phyloP scores from a whole-genome alignment of 208 protist species.

The Trichomonas gallinae region DNA sequence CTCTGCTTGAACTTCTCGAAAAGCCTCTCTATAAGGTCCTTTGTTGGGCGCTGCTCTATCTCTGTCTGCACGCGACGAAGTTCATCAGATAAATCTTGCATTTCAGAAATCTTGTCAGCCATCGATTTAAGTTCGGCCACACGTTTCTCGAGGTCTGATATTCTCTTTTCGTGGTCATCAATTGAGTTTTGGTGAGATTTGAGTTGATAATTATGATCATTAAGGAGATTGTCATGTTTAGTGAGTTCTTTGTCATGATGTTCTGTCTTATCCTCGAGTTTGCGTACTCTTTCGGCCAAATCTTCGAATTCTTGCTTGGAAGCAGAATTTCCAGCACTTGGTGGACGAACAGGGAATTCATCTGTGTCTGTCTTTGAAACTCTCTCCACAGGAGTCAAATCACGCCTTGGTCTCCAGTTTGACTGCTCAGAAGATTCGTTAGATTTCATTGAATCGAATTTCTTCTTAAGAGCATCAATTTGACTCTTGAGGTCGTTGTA shows the following conservation, averaged over 20 bases:
- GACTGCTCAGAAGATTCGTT: background rate
- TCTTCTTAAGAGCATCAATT: background rate
- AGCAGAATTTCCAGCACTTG: background rate
- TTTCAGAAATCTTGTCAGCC: background rate
- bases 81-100: background rate
- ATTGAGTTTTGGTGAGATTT: background rate
- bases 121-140: background rate
- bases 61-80: background rate
- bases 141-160: background rate
- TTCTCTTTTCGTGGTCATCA: background rate
- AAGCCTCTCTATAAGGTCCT: background rate
- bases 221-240: background rate
- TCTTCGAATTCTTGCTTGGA: background rate
- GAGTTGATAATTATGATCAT: background rate
- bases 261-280: background rate
- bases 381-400: background rate
- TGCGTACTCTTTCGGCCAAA: background rate
- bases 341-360: background rate
- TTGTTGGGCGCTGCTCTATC: background rate
- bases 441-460: background rate
- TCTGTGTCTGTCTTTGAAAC: background rate
- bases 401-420: background rate
- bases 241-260: background rate
- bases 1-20: constrained; percentile 7
- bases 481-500: background rate